Percentiles rank a stretch among this genome's conserved stretches.
Conservation (phyloP, 768 basidiomycete genomes). For the Rhizopogon roseolus region DNA sequence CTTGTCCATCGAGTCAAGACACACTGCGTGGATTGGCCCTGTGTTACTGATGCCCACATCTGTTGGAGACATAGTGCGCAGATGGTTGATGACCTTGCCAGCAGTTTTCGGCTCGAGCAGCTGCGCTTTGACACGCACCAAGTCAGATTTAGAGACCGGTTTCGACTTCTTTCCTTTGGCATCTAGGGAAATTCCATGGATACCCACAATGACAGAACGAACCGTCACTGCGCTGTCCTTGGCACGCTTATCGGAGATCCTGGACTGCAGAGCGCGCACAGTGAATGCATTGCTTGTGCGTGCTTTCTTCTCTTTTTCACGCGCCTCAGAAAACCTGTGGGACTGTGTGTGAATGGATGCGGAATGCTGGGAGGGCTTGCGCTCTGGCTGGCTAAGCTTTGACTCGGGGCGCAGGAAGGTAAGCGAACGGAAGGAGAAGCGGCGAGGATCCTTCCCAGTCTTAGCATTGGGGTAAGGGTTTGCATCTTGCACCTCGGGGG, state of each 20-base stretch:
- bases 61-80: conserved; percentile 49
- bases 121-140: conserved; percentile 63
- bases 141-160: conserved; percentile 41
- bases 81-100: conserved; percentile 66
- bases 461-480: conserved; percentile 2
- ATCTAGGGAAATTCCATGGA: conserved; percentile 22
- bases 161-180: conserved; percentile 34
- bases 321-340: conserved; percentile 27
- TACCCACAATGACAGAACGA: conserved; percentile 67
- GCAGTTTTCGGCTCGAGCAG: conserved; percentile 65
- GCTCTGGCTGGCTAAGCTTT: conserved; percentile 25
- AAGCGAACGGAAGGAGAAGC: conserved; percentile 46
- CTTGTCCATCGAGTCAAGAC: conserved; percentile 56
- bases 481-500: conserved; percentile 4
- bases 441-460: conserved; percentile 26
- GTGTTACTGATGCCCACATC: conserved; percentile 12
- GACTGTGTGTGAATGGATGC: conserved; percentile 6
- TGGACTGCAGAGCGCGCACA: conserved; percentile 22
- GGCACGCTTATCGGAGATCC: conserved; percentile 53
- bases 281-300: conserved; percentile 31
- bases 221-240: conserved; percentile 58
- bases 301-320: conserved; percentile 38
- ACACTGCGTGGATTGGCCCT: conserved; percentile 74
- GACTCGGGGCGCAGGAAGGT: conserved; percentile 34
- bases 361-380: conserved; percentile 18